These are phyloP conservation scores for Arachnopeziza araneosa DNA, from an alignment of 2,329 filamentous ascomycete species.

Conservation along the genomic window DNA sequence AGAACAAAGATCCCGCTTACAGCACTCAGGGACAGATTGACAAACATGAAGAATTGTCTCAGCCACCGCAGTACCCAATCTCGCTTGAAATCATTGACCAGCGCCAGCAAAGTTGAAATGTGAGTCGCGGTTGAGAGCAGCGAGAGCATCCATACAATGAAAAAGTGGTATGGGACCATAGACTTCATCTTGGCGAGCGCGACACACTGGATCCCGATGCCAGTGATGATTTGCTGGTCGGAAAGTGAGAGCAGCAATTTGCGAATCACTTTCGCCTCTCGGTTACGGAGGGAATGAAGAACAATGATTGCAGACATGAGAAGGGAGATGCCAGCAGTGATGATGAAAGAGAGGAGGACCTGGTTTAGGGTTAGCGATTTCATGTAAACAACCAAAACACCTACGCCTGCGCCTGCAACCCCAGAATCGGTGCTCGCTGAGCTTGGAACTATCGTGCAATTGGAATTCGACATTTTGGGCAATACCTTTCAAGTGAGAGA, in stretches of 20 bases:
- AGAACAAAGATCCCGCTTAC: conserved; percentile 94
- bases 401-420: conserved; percentile 51
- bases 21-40: conserved; percentile 55
- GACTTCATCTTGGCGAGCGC: conserved; percentile 53
- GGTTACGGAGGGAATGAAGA: conserved; percentile 44
- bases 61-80: conserved; percentile 64
- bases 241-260: conserved; percentile 61
- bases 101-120: conserved; percentile 57
- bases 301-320: conserved; percentile 51
- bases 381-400: conserved; percentile 18
- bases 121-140: conserved; percentile 61
- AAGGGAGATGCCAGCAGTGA: conserved; percentile 54
- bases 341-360: conserved; percentile 61
- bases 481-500: too few relatives aligned
- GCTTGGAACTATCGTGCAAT: conserved; percentile 41
- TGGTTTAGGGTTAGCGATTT: conserved; percentile 21
- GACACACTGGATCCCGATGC: conserved; percentile 62
- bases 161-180: conserved; percentile 64
- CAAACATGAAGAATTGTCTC: conserved; percentile 59
- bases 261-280: conserved; percentile 49
- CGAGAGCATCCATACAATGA: conserved; percentile 64
- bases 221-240: conserved; percentile 64
- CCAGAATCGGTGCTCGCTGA: conserved; percentile 47
- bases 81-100: conserved; percentile 59
- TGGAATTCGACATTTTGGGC: conserved; percentile 12